Evolutionary conservation across 352 stramenopile genomes (phyloP).

Genomic region (Bremia lactucae): DNA sequence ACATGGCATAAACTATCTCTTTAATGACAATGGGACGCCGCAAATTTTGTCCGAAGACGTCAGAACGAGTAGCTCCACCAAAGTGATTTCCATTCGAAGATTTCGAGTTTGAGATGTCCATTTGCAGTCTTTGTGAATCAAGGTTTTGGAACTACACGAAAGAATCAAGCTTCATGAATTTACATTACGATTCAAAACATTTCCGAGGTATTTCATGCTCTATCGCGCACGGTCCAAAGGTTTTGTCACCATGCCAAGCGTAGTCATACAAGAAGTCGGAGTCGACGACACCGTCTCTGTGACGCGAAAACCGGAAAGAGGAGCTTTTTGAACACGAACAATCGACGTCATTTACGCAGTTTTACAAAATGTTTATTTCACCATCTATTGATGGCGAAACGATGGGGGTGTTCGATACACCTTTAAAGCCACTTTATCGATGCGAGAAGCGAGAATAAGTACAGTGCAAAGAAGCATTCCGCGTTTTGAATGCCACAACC

Average conservation of each 20-base stretch:
- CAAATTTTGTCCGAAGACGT: background rate
- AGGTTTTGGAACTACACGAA: constrained; percentile 42
- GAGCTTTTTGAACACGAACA: constrained; percentile 1
- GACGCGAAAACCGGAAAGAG: constrained; percentile 2
- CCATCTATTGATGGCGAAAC: constrained; percentile 29
- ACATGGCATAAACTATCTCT: too few relatives aligned
- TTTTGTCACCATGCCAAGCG: constrained; percentile 9
- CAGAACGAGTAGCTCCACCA: background rate
- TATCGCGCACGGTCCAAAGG: constrained; percentile 30
- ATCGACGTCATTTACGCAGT: constrained; percentile 18
- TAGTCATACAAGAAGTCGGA: background rate
- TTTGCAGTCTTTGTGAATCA: constrained; percentile 38
- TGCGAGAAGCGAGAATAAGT: constrained; percentile 41
- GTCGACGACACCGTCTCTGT: too few relatives aligned
- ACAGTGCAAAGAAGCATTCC: constrained; percentile 37
- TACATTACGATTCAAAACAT: constrained; percentile 56
- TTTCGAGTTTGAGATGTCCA: constrained; percentile 7
- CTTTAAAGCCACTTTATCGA: constrained; percentile 33
- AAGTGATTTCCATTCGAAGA: background rate
- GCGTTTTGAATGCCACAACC: constrained; percentile 34
- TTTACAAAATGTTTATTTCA: too few relatives aligned
- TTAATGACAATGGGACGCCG: too few relatives aligned
- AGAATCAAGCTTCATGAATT: constrained; percentile 43
- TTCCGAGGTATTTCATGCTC: constrained; percentile 38
- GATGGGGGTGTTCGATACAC: constrained; percentile 40